Conservation (phyloP, 2,329 filamentous ascomycete genomes). For the Penicillium sp. region DNA sequence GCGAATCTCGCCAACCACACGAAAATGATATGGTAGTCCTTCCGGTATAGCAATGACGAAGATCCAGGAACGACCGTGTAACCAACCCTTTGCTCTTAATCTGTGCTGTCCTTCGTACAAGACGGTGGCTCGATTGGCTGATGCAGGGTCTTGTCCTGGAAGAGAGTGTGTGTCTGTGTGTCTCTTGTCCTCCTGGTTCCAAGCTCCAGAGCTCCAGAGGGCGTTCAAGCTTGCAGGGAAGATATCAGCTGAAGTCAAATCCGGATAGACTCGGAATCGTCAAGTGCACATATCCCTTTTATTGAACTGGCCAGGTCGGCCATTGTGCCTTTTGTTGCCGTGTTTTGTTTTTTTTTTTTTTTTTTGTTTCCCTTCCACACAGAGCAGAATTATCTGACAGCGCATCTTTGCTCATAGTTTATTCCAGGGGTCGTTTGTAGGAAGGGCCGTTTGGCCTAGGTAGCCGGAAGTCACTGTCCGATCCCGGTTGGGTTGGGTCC, state of each 20-base stretch:
- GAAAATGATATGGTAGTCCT: background rate
- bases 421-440: constrained; percentile 17
- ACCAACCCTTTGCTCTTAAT: constrained; percentile 6
- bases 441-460: constrained; percentile 16
- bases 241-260: constrained; percentile 2
- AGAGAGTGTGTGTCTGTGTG: constrained; percentile 1
- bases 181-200: constrained; percentile 3
- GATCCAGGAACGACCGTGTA: constrained; percentile 15
- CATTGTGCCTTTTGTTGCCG: constrained; percentile 1
- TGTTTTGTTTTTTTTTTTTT: no score
- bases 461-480: constrained; percentile 15
- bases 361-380: background rate
- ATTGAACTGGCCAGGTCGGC: background rate
- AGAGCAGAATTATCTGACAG: constrained; percentile 5
- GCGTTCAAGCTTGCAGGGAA: constrained; percentile 6
- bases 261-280: constrained; percentile 11
- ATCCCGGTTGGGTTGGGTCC: constrained; percentile 8
- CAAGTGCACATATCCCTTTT: background rate
- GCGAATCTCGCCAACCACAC: background rate
- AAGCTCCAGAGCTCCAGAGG: background rate
- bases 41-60: constrained; percentile 16
- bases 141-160: constrained; percentile 10
- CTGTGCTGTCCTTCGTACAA: background rate
- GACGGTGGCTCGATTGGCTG: constrained; percentile 10
- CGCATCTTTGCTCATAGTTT: background rate